phyloP scores from a whole-genome alignment of 140 eudicot species.

The Flaveria floridana region DNA sequence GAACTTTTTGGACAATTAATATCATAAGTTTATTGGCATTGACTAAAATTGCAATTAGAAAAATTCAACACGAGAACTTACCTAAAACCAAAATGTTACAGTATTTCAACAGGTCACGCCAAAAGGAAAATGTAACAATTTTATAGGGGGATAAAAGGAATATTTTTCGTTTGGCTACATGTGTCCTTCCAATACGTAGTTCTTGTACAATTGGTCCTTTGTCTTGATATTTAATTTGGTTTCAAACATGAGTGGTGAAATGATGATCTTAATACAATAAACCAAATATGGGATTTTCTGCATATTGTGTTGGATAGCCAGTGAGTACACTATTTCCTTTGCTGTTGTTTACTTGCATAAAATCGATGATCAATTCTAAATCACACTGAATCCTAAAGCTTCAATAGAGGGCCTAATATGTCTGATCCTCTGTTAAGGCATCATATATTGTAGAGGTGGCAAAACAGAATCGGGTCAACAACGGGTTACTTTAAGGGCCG shows the following conservation, averaged over 20 bases:
- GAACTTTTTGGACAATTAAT: neutral
- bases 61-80: neutral
- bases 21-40: neutral
- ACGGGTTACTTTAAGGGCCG: neutral
- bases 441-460: constrained; percentile 11
- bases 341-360: neutral
- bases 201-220: neutral
- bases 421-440: constrained; percentile 3
- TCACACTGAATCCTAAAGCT: neutral
- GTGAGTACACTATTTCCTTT: neutral
- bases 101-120: neutral
- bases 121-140: too few relatives aligned
- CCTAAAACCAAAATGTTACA: neutral
- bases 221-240: too few relatives aligned
- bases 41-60: neutral
- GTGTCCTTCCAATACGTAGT: neutral
- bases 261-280: neutral
- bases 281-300: neutral
- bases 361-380: neutral
- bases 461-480: neutral
- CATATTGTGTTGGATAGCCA: neutral
- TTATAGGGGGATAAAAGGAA: neutral
- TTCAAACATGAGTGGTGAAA: neutral
- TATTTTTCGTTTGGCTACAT: neutral
- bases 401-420: constrained; percentile 17